Evolutionary conservation across 306 rosid species (phyloP).

Genomic region (Alnus rubra): DNA sequence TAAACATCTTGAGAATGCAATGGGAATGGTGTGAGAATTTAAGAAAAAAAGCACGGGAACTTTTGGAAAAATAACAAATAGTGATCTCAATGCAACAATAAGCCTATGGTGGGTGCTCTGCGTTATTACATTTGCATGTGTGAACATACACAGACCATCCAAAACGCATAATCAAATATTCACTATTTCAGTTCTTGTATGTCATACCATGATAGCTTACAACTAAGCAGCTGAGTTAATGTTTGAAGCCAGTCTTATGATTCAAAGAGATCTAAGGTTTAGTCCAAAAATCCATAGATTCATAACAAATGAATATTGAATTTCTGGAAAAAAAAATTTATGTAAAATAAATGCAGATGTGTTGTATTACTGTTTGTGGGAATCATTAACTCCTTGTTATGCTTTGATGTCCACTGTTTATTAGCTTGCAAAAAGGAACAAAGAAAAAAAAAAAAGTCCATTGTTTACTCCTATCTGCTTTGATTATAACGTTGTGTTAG

Average conservation of each 20-base stretch:
- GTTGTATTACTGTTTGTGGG: background rate
- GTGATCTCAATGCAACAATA: background rate
- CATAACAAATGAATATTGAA: background rate
- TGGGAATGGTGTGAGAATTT: background rate
- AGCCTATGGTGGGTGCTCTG: background rate
- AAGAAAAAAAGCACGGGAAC: background rate
- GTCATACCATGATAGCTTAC: background rate
- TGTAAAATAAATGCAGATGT: background rate
- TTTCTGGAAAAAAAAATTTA: background rate
- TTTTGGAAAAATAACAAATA: background rate
- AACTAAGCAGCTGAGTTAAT: background rate
- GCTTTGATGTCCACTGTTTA: conserved; percentile 7
- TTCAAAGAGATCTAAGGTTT: conserved; percentile 1
- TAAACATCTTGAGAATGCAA: no score
- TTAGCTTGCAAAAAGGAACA: background rate
- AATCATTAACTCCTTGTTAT: background rate
- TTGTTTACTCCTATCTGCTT: conserved; percentile 9
- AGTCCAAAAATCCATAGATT: background rate
- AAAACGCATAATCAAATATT: background rate
- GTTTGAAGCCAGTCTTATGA: background rate
- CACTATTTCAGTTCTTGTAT: background rate
- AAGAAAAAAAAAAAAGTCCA: background rate
- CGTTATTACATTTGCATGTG: background rate
- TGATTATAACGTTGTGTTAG: conserved; percentile 21
- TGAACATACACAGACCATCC: background rate